These are phyloP conservation scores for Fraxinus ornus DNA, from an alignment of 305 asterid genomes.

Conservation along the genomic window DNA sequence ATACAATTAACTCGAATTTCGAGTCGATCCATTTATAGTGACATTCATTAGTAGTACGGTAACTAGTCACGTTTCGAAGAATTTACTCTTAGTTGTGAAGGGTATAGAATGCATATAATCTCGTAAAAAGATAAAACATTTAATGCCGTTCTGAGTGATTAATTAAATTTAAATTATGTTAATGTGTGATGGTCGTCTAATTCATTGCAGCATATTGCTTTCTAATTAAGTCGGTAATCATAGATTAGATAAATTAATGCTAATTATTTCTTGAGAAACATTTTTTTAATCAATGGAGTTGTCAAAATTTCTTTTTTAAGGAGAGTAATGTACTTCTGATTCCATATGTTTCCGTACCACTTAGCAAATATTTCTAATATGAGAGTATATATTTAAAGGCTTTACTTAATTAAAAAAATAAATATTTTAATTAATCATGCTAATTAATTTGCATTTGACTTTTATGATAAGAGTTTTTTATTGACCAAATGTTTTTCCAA, in stretches of 20 bases:
- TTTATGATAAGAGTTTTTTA: neutral
- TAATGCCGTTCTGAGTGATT: neutral
- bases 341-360: conserved; percentile 25
- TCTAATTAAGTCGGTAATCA: neutral
- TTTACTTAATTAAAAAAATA: neutral
- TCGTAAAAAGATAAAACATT: neutral
- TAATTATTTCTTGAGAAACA: neutral
- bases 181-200: neutral
- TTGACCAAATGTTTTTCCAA: neutral
- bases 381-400: neutral
- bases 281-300: neutral
- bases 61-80: neutral
- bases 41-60: neutral
- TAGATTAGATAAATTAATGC: neutral
- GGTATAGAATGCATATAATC: neutral
- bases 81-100: neutral
- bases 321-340: neutral
- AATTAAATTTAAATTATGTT: neutral
- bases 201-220: neutral
- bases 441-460: conserved; percentile 28
- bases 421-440: neutral
- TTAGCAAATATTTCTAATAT: neutral
- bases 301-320: neutral
- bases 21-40: neutral
- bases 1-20: neutral